phyloP scores from a whole-genome alignment of 1,284 basidiomycete genomes.

The Microbotryum lychnidis-dioicae region DNA sequence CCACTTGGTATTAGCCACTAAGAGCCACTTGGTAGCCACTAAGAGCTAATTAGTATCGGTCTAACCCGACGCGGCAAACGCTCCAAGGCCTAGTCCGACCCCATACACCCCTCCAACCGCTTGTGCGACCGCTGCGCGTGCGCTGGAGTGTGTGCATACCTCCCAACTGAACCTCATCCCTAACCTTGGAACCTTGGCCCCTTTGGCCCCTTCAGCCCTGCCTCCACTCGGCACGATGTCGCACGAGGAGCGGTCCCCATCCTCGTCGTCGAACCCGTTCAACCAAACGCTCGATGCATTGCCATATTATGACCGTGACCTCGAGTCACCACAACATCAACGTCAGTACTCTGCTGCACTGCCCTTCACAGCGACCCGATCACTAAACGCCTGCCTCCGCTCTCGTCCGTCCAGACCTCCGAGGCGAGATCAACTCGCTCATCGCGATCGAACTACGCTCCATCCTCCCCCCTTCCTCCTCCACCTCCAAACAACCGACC shows the following conservation, averaged over 20 bases:
- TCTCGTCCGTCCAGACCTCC: conserved; percentile 46
- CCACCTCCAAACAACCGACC: conserved; percentile 17
- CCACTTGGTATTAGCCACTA: too few species aligned
- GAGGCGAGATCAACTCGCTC: conserved; percentile 63
- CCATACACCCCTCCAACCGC: too few species aligned
- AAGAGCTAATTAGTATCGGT: too few species aligned
- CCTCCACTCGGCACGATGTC: not conserved
- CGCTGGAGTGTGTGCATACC: too few species aligned
- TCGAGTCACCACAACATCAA: conserved; percentile 66
- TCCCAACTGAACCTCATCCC: too few species aligned
- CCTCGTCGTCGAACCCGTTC: conserved; percentile 3
- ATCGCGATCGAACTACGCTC: conserved; percentile 47
- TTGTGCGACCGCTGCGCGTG: too few species aligned
- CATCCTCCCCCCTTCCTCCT: conserved; percentile 20
- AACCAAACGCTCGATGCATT: conserved; percentile 59
- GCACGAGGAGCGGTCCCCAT: not conserved
- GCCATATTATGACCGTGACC: conserved; percentile 89
- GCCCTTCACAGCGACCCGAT: not conserved
- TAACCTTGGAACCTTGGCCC: too few species aligned
- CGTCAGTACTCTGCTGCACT: conserved; percentile 44
- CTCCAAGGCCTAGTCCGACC: too few species aligned
- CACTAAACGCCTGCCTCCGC: not conserved
- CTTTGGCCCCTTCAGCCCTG: not conserved
- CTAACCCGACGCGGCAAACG: too few species aligned
- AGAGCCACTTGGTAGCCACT: too few species aligned